These are phyloP conservation scores for Yamadazyma atmosphaerica DNA, from an alignment of 1,139 yeast species.

Conservation along the genomic window DNA sequence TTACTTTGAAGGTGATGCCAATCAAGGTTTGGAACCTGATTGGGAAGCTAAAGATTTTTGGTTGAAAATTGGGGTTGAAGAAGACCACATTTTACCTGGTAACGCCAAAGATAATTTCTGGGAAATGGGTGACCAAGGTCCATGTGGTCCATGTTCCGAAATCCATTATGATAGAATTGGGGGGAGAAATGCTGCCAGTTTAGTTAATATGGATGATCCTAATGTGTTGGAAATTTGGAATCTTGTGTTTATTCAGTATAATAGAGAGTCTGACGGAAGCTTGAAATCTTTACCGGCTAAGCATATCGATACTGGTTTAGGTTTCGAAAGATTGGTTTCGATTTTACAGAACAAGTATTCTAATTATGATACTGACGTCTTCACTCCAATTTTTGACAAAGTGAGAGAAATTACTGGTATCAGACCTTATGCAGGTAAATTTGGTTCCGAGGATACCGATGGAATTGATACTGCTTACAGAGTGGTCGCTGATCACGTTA, in stretches of 20 bases:
- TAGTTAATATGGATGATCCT: constrained; percentile 96
- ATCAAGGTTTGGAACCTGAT: constrained; percentile 87
- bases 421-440: constrained; percentile 87
- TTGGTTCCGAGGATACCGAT: constrained; percentile 87
- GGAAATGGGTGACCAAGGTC: constrained; percentile 99
- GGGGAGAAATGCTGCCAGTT: constrained; percentile 87
- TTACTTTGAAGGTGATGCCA: constrained; percentile 89
- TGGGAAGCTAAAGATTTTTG: constrained; percentile 88
- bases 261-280: constrained; percentile 87
- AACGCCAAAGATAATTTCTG: constrained; percentile 89
- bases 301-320: constrained; percentile 98
- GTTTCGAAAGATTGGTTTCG: constrained; percentile 95
- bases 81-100: constrained; percentile 92
- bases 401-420: constrained; percentile 93
- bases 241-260: constrained; percentile 92
- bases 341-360: constrained; percentile 87
- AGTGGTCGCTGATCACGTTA: constrained; percentile 96
- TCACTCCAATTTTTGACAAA: constrained; percentile 78
- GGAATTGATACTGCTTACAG: constrained; percentile 98
- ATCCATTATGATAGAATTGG: constrained; percentile 97
- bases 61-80: constrained; percentile 84
- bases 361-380: constrained; percentile 96
- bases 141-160: constrained; percentile 99
- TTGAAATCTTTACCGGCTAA: constrained; percentile 84
- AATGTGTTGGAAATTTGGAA: constrained; percentile 98